Conservation (phyloP, 306 rosid species). For the Lagenaria siceraria region DNA sequence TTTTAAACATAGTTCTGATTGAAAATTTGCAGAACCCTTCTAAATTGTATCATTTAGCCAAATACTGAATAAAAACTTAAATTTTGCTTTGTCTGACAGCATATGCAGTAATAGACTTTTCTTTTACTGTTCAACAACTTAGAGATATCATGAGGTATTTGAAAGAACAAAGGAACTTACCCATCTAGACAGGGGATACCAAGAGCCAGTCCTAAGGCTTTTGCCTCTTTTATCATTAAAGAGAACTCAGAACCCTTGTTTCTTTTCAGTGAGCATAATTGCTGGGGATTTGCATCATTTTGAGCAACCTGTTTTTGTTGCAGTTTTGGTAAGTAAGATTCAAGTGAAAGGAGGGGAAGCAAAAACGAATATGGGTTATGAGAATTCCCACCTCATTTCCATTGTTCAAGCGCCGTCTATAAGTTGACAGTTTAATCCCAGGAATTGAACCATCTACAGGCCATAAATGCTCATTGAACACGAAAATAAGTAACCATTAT, state of each 20-base stretch:
- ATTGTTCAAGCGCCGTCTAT: slow-evolving; percentile 55
- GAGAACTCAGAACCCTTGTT: slow-evolving; percentile 76
- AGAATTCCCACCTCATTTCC: slow-evolving; percentile 41
- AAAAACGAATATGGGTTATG: background rate
- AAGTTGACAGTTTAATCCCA: slow-evolving; percentile 58
- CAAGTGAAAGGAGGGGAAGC: background rate
- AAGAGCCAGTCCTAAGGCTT: slow-evolving; percentile 53
- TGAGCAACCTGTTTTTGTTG: slow-evolving; percentile 31
- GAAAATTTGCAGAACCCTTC: background rate
- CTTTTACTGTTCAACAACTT: slow-evolving; percentile 1
- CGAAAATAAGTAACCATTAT: background rate
- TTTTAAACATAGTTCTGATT: background rate
- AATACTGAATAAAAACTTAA: background rate
- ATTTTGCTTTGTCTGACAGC: background rate
- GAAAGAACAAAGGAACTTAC: slow-evolving; percentile 20
- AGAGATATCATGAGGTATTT: background rate
- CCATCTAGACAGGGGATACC: slow-evolving; percentile 70
- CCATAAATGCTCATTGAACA: background rate
- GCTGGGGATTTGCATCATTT: slow-evolving; percentile 26
- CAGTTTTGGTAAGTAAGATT: slow-evolving; percentile 6
- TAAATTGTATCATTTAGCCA: background rate
- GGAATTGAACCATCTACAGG: slow-evolving; percentile 75
- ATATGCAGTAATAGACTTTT: background rate
- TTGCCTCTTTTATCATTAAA: slow-evolving; percentile 68
- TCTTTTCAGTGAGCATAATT: slow-evolving; percentile 36